Evolutionary conservation across 1,284 basidiomycete species (phyloP).

Genomic region (Serendipita sp.): DNA sequence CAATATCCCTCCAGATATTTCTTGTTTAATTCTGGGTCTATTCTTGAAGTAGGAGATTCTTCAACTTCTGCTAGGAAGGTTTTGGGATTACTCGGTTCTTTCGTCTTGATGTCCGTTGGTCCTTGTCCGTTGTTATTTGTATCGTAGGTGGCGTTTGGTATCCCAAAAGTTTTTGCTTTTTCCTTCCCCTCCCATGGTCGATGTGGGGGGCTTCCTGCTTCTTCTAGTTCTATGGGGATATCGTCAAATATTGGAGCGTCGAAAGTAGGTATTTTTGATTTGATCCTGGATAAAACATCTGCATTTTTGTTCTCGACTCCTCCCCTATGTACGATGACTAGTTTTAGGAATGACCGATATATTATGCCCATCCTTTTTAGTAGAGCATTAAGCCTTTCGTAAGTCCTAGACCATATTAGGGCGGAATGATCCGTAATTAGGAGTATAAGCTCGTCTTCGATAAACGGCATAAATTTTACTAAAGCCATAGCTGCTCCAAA

Average conservation of each 20-base stretch:
- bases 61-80: no score
- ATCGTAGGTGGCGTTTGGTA: no score
- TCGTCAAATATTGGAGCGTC: slow-evolving; percentile 7
- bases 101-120: no score
- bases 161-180: no score
- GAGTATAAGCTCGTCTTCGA: slow-evolving; percentile 22
- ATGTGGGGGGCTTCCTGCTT: no score
- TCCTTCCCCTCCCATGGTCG: no score
- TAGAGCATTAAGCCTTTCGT: slow-evolving; percentile 22
- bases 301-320: slow-evolving; percentile 26
- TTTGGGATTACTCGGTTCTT: no score
- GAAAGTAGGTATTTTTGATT: slow-evolving; percentile 11
- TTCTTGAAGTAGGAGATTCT: no score
- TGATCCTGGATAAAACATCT: slow-evolving; percentile 23
- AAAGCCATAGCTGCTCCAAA: slow-evolving; percentile 23
- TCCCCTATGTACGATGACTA: slow-evolving; percentile 25
- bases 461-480: slow-evolving; percentile 23
- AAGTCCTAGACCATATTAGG: slow-evolving; percentile 23
- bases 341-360: slow-evolving; percentile 21
- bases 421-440: slow-evolving; percentile 24
- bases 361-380: slow-evolving; percentile 22
- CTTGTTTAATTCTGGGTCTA: no score
- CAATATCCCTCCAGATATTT: no score
- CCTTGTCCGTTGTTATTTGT: no score
- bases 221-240: neutral